Evolutionary conservation across 306 rosid species (phyloP), one percentile per base, ranked within the genome.

Genomic region (Cicer judaicum): DNA sequence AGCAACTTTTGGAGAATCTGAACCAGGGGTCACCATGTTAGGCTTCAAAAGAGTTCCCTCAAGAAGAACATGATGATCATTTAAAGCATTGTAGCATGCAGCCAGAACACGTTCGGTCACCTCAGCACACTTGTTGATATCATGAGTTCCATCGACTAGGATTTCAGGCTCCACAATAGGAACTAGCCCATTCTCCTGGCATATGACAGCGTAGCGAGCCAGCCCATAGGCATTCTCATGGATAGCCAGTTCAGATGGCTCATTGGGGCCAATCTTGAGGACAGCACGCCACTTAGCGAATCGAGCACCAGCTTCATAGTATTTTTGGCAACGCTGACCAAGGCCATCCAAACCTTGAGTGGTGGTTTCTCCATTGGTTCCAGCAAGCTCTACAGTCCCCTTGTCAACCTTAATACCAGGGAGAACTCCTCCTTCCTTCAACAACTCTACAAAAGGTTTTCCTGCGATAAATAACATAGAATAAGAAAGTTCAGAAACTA

Each of bases 291-390:
- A 57, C 64, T 57, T 57, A 10, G 64, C 64, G 1, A 57, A 57
- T 54, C 60, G 36, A 0, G 60, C 60, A 8, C 60, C 60, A 16
- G 60, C 60, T 18, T 54, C 60, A 18, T 57, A 57, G 64, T 21
- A 57, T 39, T 57, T 57, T 19, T 21, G 40, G 15, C 64, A 57
- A 21, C 64, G 64, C 64, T 21, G 64, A 29, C 64, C 64, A 0
- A 57, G 64, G 40, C 64, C 64, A 10, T 57, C 64, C 64, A 57
- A 57, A 57, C 64, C 64, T 24, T 57, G 64, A 7, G 64, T 21
- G 15, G 64, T 57, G 14, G 64, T 57, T 57, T 57, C 64, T n/a
- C 64, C 64, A 5, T 57, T 57, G 64, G 64, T 57, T 57, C 64
- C 40, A 1, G 64, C 15, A 24, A 57, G 64, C 41, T 57, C 64